These are phyloP conservation scores for Aspergillus nidulans DNA, from an alignment of 495 filamentous ascomycete genomes.

Conservation along the genomic window DNA sequence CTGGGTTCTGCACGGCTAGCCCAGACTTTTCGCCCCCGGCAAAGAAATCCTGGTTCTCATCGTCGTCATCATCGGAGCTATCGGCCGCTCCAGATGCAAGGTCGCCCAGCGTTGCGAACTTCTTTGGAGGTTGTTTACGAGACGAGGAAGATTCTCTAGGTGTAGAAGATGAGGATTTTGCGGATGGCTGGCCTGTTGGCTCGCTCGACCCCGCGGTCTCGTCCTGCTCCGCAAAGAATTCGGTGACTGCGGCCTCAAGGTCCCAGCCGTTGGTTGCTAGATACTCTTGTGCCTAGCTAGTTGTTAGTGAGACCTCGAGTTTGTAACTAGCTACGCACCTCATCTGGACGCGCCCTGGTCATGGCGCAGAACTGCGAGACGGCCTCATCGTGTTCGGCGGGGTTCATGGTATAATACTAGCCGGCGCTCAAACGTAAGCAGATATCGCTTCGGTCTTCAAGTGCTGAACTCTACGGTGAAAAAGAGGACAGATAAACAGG, in stretches of 20 bases:
- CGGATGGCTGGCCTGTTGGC: slow-evolving; percentile 31
- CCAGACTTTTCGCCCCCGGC: slow-evolving; percentile 97
- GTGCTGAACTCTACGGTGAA: neutral
- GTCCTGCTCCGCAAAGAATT: slow-evolving; percentile 68
- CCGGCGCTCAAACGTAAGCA: neutral
- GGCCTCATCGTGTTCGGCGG: slow-evolving; percentile 59
- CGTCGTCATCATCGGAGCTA: slow-evolving; percentile 57
- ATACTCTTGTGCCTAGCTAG: slow-evolving; percentile 57
- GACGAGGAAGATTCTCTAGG: slow-evolving; percentile 29
- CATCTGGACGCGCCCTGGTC: slow-evolving; percentile 58
- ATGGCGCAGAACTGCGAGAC: slow-evolving; percentile 70
- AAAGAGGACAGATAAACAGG: neutral
- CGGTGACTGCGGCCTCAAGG: slow-evolving; percentile 58
- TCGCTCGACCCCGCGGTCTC: slow-evolving; percentile 41
- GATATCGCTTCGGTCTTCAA: too few relatives aligned
- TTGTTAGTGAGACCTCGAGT: neutral
- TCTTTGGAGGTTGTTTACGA: slow-evolving; percentile 34
- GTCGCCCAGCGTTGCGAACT: slow-evolving; percentile 56
- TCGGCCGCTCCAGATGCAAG: slow-evolving; percentile 50
- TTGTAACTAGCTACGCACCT: slow-evolving; percentile 45
- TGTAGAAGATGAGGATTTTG: slow-evolving; percentile 30
- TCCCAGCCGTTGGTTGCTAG: slow-evolving; percentile 67
- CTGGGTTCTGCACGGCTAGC: slow-evolving; percentile 87
- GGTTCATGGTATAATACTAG: slow-evolving; percentile 43
- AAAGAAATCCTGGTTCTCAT: slow-evolving; percentile 75